Evolutionary conservation across 306 rosid species (phyloP), one percentile per base, ranked within the genome.

Genomic region (Acacia acuminata): DNA sequence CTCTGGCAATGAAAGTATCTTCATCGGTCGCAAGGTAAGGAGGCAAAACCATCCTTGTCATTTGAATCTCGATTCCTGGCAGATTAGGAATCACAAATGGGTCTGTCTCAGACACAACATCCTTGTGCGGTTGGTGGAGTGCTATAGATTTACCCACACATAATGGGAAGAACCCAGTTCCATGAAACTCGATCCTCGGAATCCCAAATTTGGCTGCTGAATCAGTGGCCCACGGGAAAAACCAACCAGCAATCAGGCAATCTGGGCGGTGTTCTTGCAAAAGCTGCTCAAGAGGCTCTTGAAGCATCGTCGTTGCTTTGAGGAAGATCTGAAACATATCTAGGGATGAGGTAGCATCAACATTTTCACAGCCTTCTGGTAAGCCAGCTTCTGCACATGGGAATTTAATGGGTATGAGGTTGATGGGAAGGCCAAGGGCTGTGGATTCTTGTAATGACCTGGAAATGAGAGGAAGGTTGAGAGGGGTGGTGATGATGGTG

Each of bases 401-500:
- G 71, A 65, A 65, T 15, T 16, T 32, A 12, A 85, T 47, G 38
- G 38, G 38, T n/a, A 16, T 1, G 68, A 25, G 15, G 7, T 61
- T 61, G 68, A 25, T 56, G 40, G 79, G 79, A 25, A 69, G 19
- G 27, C 71, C 78, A 0, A 10, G 19, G 10, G 65, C 22, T 19
- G n/a, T 78, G 27, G 65, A 24, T 13, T 47, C 67, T 66, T 2
- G 34, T 9, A 86, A n/a, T 0, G 89, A 40, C 82, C 80, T 83
- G 58, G 88, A 87, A 65, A 77, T 80, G 48, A 55, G 12, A 69
- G 84, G 79, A 81, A 73, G 77, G 42, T 76, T 79, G 61, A 71
- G 43, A 2, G 93, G 84, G 61, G 95, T 88, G 76, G 93, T 85
- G 77, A 92, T 60, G 22, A 92, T 82, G 48, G 92, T 87, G 71